Evolutionary conservation across 306 rosid genomes (phyloP).

Genomic region (Cicer bijugum): DNA sequence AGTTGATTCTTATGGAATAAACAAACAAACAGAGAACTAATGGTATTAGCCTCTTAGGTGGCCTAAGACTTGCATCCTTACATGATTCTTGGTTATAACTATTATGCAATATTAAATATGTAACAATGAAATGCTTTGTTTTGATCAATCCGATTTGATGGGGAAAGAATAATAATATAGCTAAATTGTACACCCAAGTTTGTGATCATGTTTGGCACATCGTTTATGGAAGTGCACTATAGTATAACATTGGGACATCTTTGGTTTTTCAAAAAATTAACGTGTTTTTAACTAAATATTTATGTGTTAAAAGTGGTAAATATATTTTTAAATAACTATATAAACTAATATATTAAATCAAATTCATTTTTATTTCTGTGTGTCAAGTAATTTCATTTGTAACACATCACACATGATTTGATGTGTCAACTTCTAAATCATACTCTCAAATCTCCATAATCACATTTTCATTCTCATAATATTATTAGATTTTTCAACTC

Average conservation of each 20-base stretch:
- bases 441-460: no score
- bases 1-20: slow-evolving; percentile 15
- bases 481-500: no score
- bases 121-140: slow-evolving; percentile 38
- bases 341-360: no score
- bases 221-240: not conserved
- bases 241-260: not conserved
- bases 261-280: no score
- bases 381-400: no score
- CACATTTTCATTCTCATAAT: no score
- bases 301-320: no score
- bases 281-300: no score
- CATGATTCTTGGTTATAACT: slow-evolving; percentile 34
- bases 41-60: not conserved
- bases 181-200: not conserved
- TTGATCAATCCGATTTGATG: slow-evolving; percentile 33
- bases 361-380: no score
- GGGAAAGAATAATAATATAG: not conserved
- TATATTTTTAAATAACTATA: no score
- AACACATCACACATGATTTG: no score
- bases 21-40: not conserved
- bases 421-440: no score
- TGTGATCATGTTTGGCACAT: not conserved
- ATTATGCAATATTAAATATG: not conserved
- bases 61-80: slow-evolving; percentile 17